A percentile compares a stretch with the other conserved stretches of the same genome.
phyloP scores from a whole-genome alignment of 352 stramenopile species.

The Phytophthora palmivora region DNA sequence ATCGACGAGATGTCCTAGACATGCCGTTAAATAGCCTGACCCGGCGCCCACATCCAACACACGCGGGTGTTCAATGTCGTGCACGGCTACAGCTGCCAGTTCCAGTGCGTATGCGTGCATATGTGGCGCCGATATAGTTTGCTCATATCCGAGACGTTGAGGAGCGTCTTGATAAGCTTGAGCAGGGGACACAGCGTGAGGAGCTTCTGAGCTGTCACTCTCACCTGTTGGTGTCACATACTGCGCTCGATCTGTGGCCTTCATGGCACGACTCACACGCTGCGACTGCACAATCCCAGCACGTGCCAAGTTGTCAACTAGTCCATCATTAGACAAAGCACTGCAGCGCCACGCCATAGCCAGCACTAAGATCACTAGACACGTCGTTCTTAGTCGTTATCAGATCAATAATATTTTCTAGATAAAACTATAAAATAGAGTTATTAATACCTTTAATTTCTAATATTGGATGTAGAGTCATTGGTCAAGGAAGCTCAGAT shows the following conservation, averaged over 20 bases:
- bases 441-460: not conserved
- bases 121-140: constrained; percentile 93
- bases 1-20: constrained; percentile 87
- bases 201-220: constrained; percentile 2
- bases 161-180: constrained; percentile 85
- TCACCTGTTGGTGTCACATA: constrained; percentile 47
- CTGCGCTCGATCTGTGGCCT: constrained; percentile 71
- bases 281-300: constrained; percentile 74
- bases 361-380: constrained; percentile 10
- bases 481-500: constrained; percentile 24
- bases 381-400: constrained; percentile 9
- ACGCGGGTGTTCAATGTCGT: constrained; percentile 48
- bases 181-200: constrained; percentile 29
- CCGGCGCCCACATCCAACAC: constrained; percentile 96
- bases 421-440: too few relatives aligned
- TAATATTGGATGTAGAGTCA: not conserved
- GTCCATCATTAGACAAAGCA: constrained; percentile 62
- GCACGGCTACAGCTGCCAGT: constrained; percentile 63
- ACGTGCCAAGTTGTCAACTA: constrained; percentile 76
- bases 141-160: constrained; percentile 79
- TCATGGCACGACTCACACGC: constrained; percentile 75
- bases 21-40: constrained; percentile 95
- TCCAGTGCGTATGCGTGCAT: constrained; percentile 92
- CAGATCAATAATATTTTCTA: too few relatives aligned
- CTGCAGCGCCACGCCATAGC: constrained; percentile 81